Conservation (phyloP, 2,329 filamentous ascomycete species). For the Stemphylium beticola region DNA sequence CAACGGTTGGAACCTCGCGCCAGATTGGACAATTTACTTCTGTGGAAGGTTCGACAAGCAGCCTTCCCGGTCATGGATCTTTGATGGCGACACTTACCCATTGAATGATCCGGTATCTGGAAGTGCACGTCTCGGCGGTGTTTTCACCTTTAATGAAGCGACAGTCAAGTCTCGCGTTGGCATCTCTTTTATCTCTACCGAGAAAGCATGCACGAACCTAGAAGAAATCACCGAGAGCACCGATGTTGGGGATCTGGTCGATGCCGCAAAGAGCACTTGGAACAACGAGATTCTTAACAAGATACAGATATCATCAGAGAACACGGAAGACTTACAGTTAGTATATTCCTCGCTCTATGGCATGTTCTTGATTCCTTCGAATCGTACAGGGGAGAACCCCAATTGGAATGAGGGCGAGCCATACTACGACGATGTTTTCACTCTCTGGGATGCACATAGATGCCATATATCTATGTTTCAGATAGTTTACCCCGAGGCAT, state of each 20-base stretch:
- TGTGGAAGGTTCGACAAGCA: constrained; percentile 65
- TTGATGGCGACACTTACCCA: constrained; percentile 34
- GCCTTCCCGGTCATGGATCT: constrained; percentile 38
- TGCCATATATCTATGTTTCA: constrained; percentile 70
- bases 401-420: constrained; percentile 68
- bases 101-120: constrained; percentile 26
- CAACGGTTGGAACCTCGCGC: constrained; percentile 70
- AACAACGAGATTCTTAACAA: constrained; percentile 68
- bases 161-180: constrained; percentile 66
- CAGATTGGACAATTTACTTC: constrained; percentile 67
- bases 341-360: constrained; percentile 74
- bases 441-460: constrained; percentile 70
- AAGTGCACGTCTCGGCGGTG: constrained; percentile 46
- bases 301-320: constrained; percentile 65
- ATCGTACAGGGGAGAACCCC: constrained; percentile 74
- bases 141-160: constrained; percentile 61
- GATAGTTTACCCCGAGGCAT: constrained; percentile 66
- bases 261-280: constrained; percentile 62
- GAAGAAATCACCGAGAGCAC: constrained; percentile 61
- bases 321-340: constrained; percentile 62
- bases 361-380: constrained; percentile 72
- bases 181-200: constrained; percentile 69
- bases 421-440: constrained; percentile 75
- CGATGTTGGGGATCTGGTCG: constrained; percentile 53
- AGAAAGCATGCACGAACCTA: constrained; percentile 66